phyloP scores from a whole-genome alignment of 371 early-diverging fungal genomes.

The Conidiobolus incongruus region DNA sequence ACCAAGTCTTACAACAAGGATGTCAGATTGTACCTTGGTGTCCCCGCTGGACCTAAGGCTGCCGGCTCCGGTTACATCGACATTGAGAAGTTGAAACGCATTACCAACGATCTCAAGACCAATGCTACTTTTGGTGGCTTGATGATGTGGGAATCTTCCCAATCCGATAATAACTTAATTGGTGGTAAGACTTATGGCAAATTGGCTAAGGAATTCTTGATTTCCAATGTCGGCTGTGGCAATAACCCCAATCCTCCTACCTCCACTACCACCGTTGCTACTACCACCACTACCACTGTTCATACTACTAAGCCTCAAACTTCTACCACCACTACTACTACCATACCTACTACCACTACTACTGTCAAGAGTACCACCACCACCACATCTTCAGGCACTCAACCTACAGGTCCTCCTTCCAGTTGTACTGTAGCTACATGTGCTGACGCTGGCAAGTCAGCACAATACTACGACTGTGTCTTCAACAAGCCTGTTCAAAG shows the following conservation, averaged over 20 bases:
- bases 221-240: neutral
- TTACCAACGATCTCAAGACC: constrained; percentile 11
- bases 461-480: too few relatives aligned
- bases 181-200: neutral
- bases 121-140: constrained; percentile 6
- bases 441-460: too few relatives aligned
- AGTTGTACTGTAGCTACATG: neutral
- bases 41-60: constrained; percentile 30
- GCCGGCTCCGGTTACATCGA: constrained; percentile 26
- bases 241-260: neutral
- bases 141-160: constrained; percentile 37
- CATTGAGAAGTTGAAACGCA: constrained; percentile 13
- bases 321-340: neutral
- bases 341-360: neutral
- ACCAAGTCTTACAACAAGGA: constrained; percentile 24
- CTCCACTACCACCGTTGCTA: neutral
- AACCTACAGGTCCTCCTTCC: neutral
- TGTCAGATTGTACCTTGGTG: constrained; percentile 27
- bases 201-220: neutral
- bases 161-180: constrained; percentile 1
- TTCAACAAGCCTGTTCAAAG: too few relatives aligned
- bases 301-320: neutral
- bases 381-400: neutral
- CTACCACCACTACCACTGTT: neutral
- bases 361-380: neutral